These are phyloP conservation scores for Prunus padus DNA, from an alignment of 306 rosid genomes.

Conservation along the genomic window DNA sequence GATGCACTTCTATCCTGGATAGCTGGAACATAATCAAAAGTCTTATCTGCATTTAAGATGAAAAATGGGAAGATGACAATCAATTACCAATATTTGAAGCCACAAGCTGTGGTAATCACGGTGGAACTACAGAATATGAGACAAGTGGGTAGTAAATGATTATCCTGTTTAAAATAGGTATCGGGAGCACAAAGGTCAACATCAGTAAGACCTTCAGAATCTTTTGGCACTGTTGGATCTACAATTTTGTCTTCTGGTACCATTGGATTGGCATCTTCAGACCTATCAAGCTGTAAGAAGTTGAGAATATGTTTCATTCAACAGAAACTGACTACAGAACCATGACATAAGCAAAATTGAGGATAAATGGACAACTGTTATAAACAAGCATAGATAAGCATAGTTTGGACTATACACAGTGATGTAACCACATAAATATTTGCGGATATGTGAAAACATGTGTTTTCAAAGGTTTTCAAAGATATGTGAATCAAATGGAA, in stretches of 20 bases:
- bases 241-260: constrained; percentile 32
- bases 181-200: constrained; percentile 54
- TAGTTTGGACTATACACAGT: not conserved
- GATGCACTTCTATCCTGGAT: constrained; percentile 32
- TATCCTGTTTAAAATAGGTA: constrained; percentile 51
- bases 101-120: constrained; percentile 14
- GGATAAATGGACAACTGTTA: not conserved
- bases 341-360: constrained; percentile 5
- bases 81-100: constrained; percentile 11
- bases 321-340: constrained; percentile 26
- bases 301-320: constrained; percentile 40
- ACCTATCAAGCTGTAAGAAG: constrained; percentile 72
- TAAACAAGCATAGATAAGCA: not conserved
- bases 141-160: constrained; percentile 7
- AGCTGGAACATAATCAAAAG: constrained; percentile 38
- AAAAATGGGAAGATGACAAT: constrained; percentile 17
- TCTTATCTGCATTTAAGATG: constrained; percentile 45
- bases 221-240: constrained; percentile 29
- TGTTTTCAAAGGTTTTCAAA: not conserved
- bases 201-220: constrained; percentile 29
- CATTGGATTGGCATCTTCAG: constrained; percentile 36
- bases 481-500: not conserved
- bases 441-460: not conserved
- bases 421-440: not conserved
- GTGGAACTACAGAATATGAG: constrained; percentile 2